Evolutionary conservation across 2,329 filamentous ascomycete species (phyloP), one percentile per base, ranked within the genome.

Genomic region (Paraphaeosphaeria minitans): DNA sequence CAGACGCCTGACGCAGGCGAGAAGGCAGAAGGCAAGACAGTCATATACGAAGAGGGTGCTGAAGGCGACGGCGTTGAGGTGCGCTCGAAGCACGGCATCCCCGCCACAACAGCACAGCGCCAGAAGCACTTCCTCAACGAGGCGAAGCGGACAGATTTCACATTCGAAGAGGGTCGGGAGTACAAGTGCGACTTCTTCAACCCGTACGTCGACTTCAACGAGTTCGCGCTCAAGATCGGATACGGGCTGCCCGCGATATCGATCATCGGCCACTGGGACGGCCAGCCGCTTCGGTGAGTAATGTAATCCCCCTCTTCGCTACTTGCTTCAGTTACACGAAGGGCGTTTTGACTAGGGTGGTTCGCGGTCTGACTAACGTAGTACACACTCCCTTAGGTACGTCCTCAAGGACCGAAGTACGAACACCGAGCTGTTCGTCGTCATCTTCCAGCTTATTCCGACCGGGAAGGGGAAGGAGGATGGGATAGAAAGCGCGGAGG

Each of bases 311-410:
- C 29, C 29, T 12, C 29, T 31, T 8, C 29, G 29, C 29, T 31
- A 31, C 29, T 31, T 8, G 29, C 29, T 6, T 31, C 29, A 8
- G 29, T 8, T 8, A 31, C 9, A 31, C 29, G 8, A 6, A 10
- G 8, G 29, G n/a, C 16, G 63, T 78, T 46, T 75, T 42, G 55
- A 37, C 42, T 47, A 43, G 56, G 43, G 14, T 47, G 24, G 60
- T 68, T 77, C 49, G 63, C 50, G 53, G 50, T 65, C 67, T 70
- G 51, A 70, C 74, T 75, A 68, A 74, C 69, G 84, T 86, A 91
- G 90, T 82, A 89, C 91, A 81, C 91, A 96, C 79, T 84, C 88
- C 66, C 85, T 96, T 79, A 93, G 93, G 84, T 97, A 98, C 78
- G 92, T 96, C 58, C 84, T 98, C 72, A 94, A 93, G 73, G 91